A percentile compares a stretch with the other conserved stretches of the same genome.
Conservation (phyloP, 208 protist genomes). For the Kentomonas sorsogonicus region DNA sequence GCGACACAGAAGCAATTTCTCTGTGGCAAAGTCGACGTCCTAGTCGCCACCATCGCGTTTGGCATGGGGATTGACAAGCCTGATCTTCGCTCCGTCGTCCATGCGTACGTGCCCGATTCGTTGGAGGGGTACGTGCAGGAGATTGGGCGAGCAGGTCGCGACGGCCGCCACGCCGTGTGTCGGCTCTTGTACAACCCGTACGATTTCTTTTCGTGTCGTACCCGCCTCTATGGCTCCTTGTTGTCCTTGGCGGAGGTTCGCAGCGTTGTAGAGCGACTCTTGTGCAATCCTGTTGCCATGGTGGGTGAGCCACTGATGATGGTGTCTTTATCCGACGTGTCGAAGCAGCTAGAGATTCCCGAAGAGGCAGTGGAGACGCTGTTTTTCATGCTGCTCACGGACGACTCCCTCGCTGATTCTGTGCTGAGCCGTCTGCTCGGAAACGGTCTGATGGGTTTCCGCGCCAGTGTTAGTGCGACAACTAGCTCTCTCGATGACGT, state of each 20-base stretch:
- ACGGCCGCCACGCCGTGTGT: slow-evolving; percentile 79
- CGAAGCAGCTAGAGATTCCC: slow-evolving; percentile 48
- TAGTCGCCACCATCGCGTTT: slow-evolving; percentile 97
- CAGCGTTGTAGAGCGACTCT: slow-evolving; percentile 37
- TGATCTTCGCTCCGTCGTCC: slow-evolving; percentile 96
- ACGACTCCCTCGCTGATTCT: too few relatives aligned
- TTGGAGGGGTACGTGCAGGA: slow-evolving; percentile 98
- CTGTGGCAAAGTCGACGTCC: slow-evolving; percentile 77
- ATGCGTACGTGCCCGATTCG: slow-evolving; percentile 92
- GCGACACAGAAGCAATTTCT: slow-evolving; percentile 87
- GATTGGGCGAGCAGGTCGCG: slow-evolving; percentile 93
- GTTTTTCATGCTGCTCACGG: slow-evolving; percentile 60
- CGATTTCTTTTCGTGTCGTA: slow-evolving; percentile 94
- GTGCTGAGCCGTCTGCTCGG: too few relatives aligned
- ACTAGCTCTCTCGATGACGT: too few relatives aligned
- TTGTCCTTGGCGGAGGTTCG: slow-evolving; percentile 59
- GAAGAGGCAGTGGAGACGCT: slow-evolving; percentile 80
- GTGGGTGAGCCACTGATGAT: slow-evolving; percentile 46
- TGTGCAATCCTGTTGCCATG: slow-evolving; percentile 34
- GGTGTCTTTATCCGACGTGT: slow-evolving; percentile 46
- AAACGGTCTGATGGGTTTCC: too few relatives aligned
- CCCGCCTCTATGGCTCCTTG: slow-evolving; percentile 44
- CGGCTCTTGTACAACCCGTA: slow-evolving; percentile 85
- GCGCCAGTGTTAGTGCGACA: too few relatives aligned
- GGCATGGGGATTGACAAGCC: slow-evolving; percentile 98